phyloP scores from a whole-genome alignment of 1,284 basidiomycete species.

The Ganoderma lingzhi region DNA sequence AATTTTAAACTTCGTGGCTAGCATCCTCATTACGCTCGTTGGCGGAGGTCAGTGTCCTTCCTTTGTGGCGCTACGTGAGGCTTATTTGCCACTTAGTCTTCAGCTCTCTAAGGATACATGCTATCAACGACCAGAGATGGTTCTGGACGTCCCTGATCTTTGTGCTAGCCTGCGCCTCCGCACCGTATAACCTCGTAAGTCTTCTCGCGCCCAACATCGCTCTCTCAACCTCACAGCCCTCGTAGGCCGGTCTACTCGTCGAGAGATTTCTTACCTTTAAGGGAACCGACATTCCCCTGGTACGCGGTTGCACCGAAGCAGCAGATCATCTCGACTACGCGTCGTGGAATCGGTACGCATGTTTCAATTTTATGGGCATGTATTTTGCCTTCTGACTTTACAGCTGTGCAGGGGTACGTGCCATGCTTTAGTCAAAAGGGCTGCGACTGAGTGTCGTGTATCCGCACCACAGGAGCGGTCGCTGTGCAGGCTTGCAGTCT shows the following conservation, averaged over 20 bases:
- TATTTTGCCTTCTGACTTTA: not conserved
- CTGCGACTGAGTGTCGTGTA: not conserved
- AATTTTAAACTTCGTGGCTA: not conserved
- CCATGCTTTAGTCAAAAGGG: not conserved
- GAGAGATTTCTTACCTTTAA: not conserved
- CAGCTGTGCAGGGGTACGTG: not conserved
- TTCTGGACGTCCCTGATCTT: constrained; percentile 19
- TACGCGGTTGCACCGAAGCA: not conserved
- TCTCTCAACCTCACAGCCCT: not conserved
- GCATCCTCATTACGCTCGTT: not conserved
- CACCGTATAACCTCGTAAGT: constrained; percentile 17
- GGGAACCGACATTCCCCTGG: not conserved
- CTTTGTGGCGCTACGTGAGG: too few relatives aligned
- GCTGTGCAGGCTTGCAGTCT: not conserved
- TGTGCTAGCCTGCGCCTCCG: constrained; percentile 2
- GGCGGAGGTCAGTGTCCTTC: not conserved
- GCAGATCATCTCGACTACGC: not conserved
- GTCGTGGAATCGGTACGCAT: constrained; percentile 1
- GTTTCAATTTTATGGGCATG: not conserved
- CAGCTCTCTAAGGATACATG: constrained; percentile 24
- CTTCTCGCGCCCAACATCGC: not conserved
- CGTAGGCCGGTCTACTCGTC: not conserved
- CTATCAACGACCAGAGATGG: constrained; percentile 28
- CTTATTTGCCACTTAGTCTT: constrained; percentile 6
- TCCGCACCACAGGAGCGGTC: not conserved